A percentile compares a stretch with the other conserved stretches of the same genome.
These are phyloP conservation scores for Salisapilia sapeloensis DNA, from an alignment of 352 stramenopile genomes.

Conservation along the genomic window DNA sequence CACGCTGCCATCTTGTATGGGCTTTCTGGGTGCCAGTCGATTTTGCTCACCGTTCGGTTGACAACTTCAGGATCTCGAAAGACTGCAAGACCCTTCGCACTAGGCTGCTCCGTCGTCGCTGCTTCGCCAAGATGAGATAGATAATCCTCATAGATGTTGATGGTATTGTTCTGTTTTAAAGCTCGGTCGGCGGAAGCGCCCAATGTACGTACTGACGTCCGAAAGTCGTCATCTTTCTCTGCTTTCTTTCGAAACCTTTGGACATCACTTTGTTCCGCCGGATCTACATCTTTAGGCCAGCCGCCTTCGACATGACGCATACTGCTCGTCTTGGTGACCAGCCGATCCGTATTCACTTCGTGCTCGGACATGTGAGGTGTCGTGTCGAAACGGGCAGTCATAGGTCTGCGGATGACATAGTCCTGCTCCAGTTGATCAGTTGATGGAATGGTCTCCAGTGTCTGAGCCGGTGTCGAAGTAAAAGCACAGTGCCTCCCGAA, in stretches of 20 bases:
- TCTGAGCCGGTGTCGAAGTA: conserved; percentile 72
- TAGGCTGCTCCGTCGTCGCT: conserved; percentile 89
- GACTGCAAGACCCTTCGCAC: conserved; percentile 91
- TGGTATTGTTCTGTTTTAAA: conserved; percentile 97
- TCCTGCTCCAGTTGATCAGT: conserved; percentile 79
- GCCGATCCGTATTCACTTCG: conserved; percentile 87
- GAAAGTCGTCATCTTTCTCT: conserved; percentile 96
- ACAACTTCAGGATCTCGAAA: conserved; percentile 91
- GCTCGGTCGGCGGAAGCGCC: conserved; percentile 84
- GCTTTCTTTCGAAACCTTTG: conserved; percentile 94
- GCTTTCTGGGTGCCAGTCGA: conserved; percentile 96
- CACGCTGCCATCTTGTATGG: conserved; percentile 92
- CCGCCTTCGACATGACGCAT: conserved; percentile 93
- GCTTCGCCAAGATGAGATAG: conserved; percentile 84
- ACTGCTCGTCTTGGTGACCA: conserved; percentile 86
- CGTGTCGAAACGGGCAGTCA: conserved; percentile 77
- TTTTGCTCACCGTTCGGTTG: conserved; percentile 89
- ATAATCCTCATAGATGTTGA: conserved; percentile 97
- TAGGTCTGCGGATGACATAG: conserved; percentile 80
- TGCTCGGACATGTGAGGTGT: conserved; percentile 85
- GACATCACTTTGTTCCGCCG: conserved; percentile 91
- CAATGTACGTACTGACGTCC: conserved; percentile 86
- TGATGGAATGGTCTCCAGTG: conserved; percentile 81
- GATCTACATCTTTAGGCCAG: conserved; percentile 96
- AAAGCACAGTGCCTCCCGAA: conserved; percentile 91